A percentile compares a stretch with the other conserved stretches of the same genome.
These are phyloP conservation scores for Eucalyptus tenuipes DNA, from an alignment of 345 rosid genomes.

Conservation along the genomic window DNA sequence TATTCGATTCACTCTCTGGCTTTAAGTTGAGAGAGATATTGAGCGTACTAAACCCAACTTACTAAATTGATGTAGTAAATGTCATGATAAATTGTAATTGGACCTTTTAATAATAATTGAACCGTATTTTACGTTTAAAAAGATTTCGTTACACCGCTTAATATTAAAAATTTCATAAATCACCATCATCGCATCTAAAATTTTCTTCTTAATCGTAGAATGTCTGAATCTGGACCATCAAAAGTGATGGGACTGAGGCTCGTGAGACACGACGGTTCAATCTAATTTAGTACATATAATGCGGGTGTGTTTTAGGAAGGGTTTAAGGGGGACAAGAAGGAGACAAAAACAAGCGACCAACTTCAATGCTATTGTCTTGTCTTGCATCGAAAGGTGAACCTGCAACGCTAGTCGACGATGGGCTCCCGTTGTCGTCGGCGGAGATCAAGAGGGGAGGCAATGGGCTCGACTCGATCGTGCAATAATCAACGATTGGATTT, in stretches of 20 bases:
- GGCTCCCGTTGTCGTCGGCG: background rate
- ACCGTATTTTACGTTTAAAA: background rate
- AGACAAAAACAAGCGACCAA: background rate
- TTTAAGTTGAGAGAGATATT: background rate
- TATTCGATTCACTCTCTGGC: background rate
- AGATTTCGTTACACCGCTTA: fast-evolving
- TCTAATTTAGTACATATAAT: background rate
- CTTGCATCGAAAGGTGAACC: background rate
- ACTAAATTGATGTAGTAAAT: background rate
- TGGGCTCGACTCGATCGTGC: background rate
- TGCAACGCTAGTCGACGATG: background rate
- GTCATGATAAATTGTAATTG: background rate
- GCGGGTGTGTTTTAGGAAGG: background rate
- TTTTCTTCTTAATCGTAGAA: too few species aligned
- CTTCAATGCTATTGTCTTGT: background rate
- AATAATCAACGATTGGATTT: background rate
- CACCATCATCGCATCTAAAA: fast-evolving
- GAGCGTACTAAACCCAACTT: background rate
- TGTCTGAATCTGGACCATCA: fast-evolving
- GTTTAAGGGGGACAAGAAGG: background rate
- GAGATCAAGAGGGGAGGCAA: too few species aligned
- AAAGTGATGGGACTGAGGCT: background rate
- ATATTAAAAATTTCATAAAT: background rate
- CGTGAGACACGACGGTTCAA: background rate
- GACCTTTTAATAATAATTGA: background rate